Evolutionary conservation across 1,284 basidiomycete genomes (phyloP), one percentile per base, ranked within the genome.

Genomic region (Cryptococcus sp.): DNA sequence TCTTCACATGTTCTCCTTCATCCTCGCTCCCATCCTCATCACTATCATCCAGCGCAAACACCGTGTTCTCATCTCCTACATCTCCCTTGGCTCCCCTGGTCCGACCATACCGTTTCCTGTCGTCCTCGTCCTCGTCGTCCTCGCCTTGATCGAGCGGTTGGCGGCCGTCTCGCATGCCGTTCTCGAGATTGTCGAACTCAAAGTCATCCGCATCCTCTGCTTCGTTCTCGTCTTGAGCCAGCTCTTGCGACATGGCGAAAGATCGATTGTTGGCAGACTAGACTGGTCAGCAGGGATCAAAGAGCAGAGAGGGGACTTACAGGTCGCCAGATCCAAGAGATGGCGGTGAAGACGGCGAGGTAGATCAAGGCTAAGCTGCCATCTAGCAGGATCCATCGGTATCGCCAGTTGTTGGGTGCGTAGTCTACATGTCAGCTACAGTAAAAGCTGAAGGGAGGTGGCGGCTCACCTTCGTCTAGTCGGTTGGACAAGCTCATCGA

Each of bases 311-410:
- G 11, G 18, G 18, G 14, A 63, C 68, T 57, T 38, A 70, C 68
- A 5, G 94, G 94, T 36, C 92, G 79, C 94, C 95, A 99, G 24
- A 97, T 77, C 75, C 83, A 97, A 2, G 87, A 83, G 55, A 97
- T 90, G 9, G 81, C 77, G 40, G 78, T 74, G 69, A 98, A 97
- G 39, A 86, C 83, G 28, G 78, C 73, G 43, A 92, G 80, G 69
- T 91, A 95, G 31, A 95, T 81, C 25, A 91, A 76, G 1, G 86
- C 82, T 25, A 97, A 79, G 79, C 90, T 97, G n/a, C 92, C 95
- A 63, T 98, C 95, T 37, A 98, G 79, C 14, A 98, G 76, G 81
- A 92, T 90, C 95, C 95, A 99, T 44, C 93, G 82, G 46, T 83
- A 81, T 56, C 80, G 81, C 94, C 94, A 98, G n/a, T 89, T 87